Base-by-base conservation (phyloP, 83 land plant genomes). In the Thuja plicata region DNA sequence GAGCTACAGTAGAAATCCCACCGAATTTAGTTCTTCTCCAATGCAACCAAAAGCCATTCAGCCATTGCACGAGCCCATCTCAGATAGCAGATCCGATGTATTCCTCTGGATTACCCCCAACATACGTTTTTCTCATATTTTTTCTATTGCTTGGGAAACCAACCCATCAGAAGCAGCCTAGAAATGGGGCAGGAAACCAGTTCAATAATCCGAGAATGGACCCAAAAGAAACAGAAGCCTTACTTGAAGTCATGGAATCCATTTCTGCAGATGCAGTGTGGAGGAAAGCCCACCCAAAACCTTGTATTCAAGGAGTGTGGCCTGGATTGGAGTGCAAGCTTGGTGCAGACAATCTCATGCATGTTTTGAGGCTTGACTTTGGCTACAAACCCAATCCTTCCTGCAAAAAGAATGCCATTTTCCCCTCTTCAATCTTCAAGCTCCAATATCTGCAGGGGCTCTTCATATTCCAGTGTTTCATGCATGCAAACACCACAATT, bases 391-490 rank as follows among this genome's bases (percentile, higher is more conserved):
- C 95, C n/a, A 92, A 94, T 66, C 96, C 95, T 27, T 76, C 90
- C 1, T 96, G 97, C 94, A 92, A 89, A 86, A 35, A 13, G 7
- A 93, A 87, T 19, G 95, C 96, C 35, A 92, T 87, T 87, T 46
- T 77, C 87, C 16, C 86, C 91, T 3, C 46, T 96, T 60, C 55
- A 54, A 90, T 96, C 87, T 92, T 93, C 86, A 19, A 84, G 37
- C 94, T 96, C 87, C 91, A 95, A 46, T 90, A 77, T 70, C 91
- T 96, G 35, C 91, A 94, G 84, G 94, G 92, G 32, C 87, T 92
- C 79, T 92, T 93, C 94, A 91, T 96, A 77, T 91, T 91, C 92
- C 74, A 91, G 78, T 96, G 96, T 88, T 96, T 96, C 92, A 91
- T 89, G 37, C 78, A 89, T 38, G 73, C 88, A 8, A 91, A 90